Evolutionary conservation across 768 basidiomycete species (phyloP), one percentile per base, ranked within the genome.

Genomic region (Stropharia rugosoannulata): DNA sequence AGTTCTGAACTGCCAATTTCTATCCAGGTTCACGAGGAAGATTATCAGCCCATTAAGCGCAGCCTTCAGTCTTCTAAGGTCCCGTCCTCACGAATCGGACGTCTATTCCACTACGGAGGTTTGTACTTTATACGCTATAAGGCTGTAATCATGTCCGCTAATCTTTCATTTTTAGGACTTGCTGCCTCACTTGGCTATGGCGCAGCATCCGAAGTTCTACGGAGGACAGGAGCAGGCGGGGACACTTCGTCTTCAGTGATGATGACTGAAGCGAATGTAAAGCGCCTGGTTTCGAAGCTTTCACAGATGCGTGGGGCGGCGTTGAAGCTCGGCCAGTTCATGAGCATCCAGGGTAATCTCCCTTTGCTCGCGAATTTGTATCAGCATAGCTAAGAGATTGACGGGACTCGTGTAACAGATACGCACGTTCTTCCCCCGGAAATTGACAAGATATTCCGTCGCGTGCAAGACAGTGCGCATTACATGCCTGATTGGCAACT

Each of bases 401-500:
- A 18, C 41, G 19, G 27, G 22, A 4, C 22, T 22, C 22, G 19
- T 18, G 4, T n/a, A 15, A 8, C 45, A 98, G 96, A 99, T 69
- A 90, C 93, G 0, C 89, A 96, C 59, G 74, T 91, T 37, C 77
- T 99, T 1, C 92, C 95, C 0, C 82, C 89, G 0, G 93, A 96
- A 60, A 72, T 98, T 3, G 95, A 98, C 65, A 80, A 83, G 51
- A 89, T 99, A 29, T 86, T 99, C 62, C 83, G 93, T 49, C 78
- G 89, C 27, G 95, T 99, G 0, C 96, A 98, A 67, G 92, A 96
- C 61, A 86, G 89, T 62, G 96, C 96, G 1, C 93, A 99, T 70
- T 98, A 98, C 68, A 99, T 99, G 96, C 96, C 96, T 0, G 89
- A 96, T 62, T 95, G 90, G 90, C 96, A 99, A 68, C 90, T 98